Evolutionary conservation across 306 rosid species (phyloP).

Genomic region (Vigna radiata): DNA sequence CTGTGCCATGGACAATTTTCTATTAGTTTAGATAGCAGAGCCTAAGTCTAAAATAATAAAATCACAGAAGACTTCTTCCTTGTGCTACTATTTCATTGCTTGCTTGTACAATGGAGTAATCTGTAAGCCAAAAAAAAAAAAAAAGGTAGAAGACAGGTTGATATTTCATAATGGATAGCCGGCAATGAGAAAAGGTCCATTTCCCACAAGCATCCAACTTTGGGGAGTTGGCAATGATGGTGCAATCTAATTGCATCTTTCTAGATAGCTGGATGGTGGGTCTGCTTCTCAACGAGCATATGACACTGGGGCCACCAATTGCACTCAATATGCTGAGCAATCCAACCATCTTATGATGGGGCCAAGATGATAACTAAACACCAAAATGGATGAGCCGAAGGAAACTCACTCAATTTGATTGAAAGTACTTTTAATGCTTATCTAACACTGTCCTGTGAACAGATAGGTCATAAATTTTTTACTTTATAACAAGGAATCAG

Average conservation of each 20-base stretch:
- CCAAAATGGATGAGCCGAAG: slow-evolving; percentile 1
- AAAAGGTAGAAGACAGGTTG: slow-evolving; percentile 31
- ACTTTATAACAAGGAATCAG: slow-evolving; percentile 47
- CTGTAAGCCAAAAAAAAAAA: slow-evolving; percentile 18
- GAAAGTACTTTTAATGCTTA: slow-evolving; percentile 33
- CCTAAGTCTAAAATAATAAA: slow-evolving; percentile 30
- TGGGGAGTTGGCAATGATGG: slow-evolving; percentile 54
- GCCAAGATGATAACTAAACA: slow-evolving; percentile 9
- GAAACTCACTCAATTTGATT: slow-evolving; percentile 32
- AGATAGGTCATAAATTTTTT: slow-evolving; percentile 41
- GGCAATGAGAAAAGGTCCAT: slow-evolving; percentile 45
- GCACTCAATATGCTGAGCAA: slow-evolving; percentile 41
- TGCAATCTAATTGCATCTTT: slow-evolving; percentile 45
- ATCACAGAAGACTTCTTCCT: slow-evolving; percentile 27
- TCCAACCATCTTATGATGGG: slow-evolving; percentile 31
- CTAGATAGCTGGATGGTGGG: slow-evolving; percentile 51
- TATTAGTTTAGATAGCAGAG: slow-evolving; percentile 1
- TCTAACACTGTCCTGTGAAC: slow-evolving; percentile 42
- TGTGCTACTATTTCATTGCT: slow-evolving; percentile 27
- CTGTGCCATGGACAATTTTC: slow-evolving; percentile 29
- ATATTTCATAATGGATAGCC: slow-evolving; percentile 39
- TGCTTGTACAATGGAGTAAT: slow-evolving; percentile 29
- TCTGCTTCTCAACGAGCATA: slow-evolving; percentile 40
- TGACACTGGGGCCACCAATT: slow-evolving; percentile 47
- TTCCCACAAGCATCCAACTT: slow-evolving; percentile 47